Evolutionary conservation across 1,284 basidiomycete genomes (phyloP), one percentile per base, ranked within the genome.

Genomic region (Cutaneotrichosporon arboriforme): DNA sequence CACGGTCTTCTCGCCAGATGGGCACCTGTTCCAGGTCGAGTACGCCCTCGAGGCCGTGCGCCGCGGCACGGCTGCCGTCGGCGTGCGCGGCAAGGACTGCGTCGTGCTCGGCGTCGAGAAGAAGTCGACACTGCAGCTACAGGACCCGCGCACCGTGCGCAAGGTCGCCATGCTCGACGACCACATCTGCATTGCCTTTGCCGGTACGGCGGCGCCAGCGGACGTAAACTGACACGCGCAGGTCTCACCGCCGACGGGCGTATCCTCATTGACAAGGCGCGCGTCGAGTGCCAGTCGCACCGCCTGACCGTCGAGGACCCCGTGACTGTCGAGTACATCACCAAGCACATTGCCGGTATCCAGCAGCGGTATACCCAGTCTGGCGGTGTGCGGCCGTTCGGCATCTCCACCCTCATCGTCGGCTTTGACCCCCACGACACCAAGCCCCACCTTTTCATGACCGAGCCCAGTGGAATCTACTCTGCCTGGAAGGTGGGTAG

Each of bases 291-390:
- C 69, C 96, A 98, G 75, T 93, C 88, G 50, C 93, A 98, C 77
- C 86, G 96, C 26, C 78, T 99, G 55, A 98, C 92, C 0, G 96
- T 98, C 31, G 96, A 98, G 71, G 96, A 98, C 72, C 94, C 96
- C 17, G 93, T 97, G 37, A 93, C 90, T 3, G 87, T 98, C 46
- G 96, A 99, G 76, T 98, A 98, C 72, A 97, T 99, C 65, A 97
- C 96, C 21, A 84, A 96, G 72, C 88, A 97, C 77, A 87, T 99
- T 67, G 96, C 96, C 49, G 90, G 92, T 14, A 91, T 98, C 60
- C 93, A 98, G 77, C 96, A 98, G 88, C 83, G 84, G 75, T 99
- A 99, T 78, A 98, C 96, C 17, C 96, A 99, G 80, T 97, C 94
- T 10, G 96, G 96, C 62, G 96, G 96, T 80, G 92, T 97, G 40